phyloP scores from a whole-genome alignment of 2,329 filamentous ascomycete species.

The Colletotrichum nymphaeae region DNA sequence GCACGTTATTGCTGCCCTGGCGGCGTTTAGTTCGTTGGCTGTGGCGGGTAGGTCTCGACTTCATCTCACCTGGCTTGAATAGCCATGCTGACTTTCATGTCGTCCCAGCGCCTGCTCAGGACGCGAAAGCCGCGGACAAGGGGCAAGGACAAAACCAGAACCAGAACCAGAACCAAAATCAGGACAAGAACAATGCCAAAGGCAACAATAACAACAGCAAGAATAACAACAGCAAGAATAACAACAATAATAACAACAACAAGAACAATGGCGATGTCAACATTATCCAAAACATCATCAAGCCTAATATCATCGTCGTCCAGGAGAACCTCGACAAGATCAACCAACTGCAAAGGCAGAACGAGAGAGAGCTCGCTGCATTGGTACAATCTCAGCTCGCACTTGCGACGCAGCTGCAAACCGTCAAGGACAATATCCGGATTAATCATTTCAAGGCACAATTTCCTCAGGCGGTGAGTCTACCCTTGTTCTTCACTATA shows the following conservation, averaged over 20 bases:
- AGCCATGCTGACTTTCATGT: background rate
- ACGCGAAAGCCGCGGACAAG: conserved; percentile 16
- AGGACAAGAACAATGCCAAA: conserved; percentile 4
- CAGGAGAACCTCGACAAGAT: conserved; percentile 50
- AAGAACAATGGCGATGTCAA: conserved; percentile 36
- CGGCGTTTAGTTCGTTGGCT: conserved; percentile 42
- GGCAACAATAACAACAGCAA: background rate
- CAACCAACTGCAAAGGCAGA: conserved; percentile 46
- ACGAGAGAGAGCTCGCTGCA: conserved; percentile 50
- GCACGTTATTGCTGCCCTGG: conserved; percentile 42
- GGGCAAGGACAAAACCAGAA: background rate
- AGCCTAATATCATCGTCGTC: conserved; percentile 45
- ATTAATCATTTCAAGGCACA: conserved; percentile 52
- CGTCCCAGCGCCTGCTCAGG: conserved; percentile 22
- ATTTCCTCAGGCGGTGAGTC: conserved; percentile 49
- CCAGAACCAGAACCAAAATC: conserved; percentile 6
- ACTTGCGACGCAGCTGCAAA: conserved; percentile 49
- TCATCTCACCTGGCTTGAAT: too few relatives aligned
- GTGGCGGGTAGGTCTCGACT: conserved; percentile 41
- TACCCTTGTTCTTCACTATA: too few relatives aligned
- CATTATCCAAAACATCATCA: conserved; percentile 41
- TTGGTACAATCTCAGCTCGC: conserved; percentile 50
- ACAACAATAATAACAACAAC: background rate
- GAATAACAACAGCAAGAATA: background rate
- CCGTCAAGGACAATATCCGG: conserved; percentile 55